Conservation (phyloP, 2,329 filamentous ascomycete species). For the Paramyrothecium sp. region DNA sequence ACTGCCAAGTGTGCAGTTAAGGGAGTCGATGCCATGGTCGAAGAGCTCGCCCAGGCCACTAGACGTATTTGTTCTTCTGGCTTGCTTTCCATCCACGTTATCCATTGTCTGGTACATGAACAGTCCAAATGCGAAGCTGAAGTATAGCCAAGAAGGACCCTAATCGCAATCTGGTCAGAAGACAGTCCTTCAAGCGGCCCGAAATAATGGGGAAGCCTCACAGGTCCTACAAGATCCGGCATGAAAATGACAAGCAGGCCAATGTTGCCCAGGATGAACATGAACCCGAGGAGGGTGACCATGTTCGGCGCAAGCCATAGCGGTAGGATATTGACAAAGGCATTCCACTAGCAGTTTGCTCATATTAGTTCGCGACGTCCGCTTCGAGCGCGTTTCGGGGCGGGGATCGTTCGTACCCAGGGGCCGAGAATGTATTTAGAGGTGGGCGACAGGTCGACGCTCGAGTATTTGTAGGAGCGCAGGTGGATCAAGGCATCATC, state of each 20-base stretch:
- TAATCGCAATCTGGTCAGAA: conserved; percentile 28
- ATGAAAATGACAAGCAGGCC: conserved; percentile 71
- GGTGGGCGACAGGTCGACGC: conserved; percentile 91
- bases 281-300: conserved; percentile 93
- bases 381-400: conserved; percentile 1
- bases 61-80: conserved; percentile 88
- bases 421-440: conserved; percentile 92
- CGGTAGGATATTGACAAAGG: conserved; percentile 85
- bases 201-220: conserved; percentile 41
- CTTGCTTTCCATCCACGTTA: conserved; percentile 98
- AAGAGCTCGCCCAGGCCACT: conserved; percentile 95
- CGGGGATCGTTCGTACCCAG: conserved; percentile 66
- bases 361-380: conserved; percentile 13
- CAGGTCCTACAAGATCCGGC: conserved; percentile 87
- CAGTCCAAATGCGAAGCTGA: conserved; percentile 89
- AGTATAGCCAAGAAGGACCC: conserved; percentile 90
- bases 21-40: conserved; percentile 96
- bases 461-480: conserved; percentile 95
- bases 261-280: conserved; percentile 88
- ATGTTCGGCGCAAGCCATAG: conserved; percentile 98
- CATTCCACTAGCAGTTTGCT: conserved; percentile 76
- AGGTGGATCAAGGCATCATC: conserved; percentile 90
- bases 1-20: conserved; percentile 94
- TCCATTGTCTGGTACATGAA: conserved; percentile 99
- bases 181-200: background rate